Evolutionary conservation across 2,329 filamentous ascomycete species (phyloP).

Genomic region (Xylariaceae sp.): DNA sequence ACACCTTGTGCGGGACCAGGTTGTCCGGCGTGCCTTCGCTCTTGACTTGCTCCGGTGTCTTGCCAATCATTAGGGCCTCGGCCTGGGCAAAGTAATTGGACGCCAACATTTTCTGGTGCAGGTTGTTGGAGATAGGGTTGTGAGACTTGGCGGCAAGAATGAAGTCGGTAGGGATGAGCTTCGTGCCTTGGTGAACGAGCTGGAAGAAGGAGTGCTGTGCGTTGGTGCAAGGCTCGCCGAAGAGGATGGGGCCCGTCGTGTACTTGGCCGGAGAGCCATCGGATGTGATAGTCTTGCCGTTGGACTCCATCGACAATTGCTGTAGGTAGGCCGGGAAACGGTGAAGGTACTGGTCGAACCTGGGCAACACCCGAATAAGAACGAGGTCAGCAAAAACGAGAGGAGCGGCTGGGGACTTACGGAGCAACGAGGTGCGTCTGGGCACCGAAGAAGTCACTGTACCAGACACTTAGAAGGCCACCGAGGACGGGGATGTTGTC

Average conservation of each 20-base stretch:
- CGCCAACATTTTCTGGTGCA: constrained; percentile 94
- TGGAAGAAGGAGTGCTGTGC: constrained; percentile 99
- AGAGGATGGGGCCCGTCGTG: constrained; percentile 91
- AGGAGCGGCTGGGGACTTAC: constrained; percentile 48
- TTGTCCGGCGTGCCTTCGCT: constrained; percentile 68
- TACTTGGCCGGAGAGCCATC: constrained; percentile 91
- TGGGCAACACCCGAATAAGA: constrained; percentile 32
- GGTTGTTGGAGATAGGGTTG: constrained; percentile 87
- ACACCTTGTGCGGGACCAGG: constrained; percentile 96
- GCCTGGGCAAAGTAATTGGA: constrained; percentile 90
- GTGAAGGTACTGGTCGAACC: constrained; percentile 98
- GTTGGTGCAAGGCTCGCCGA: constrained; percentile 97
- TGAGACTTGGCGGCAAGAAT: constrained; percentile 94
- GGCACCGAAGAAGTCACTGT: constrained; percentile 97
- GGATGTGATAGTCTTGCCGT: constrained; percentile 94
- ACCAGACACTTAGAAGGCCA: constrained; percentile 94
- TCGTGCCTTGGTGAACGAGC: constrained; percentile 97
- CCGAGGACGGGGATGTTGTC: constrained; percentile 93
- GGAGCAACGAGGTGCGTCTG: constrained; percentile 97
- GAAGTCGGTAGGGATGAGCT: constrained; percentile 97
- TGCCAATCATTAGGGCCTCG: constrained; percentile 87
- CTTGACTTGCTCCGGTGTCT: constrained; percentile 75
- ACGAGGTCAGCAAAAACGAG: neutral
- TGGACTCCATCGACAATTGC: constrained; percentile 99
- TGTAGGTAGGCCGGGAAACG: constrained; percentile 98